Percentiles rank a stretch among this genome's conserved stretches.
Conservation (phyloP, 768 basidiomycete species). For the Calocybe gangraenosa region DNA sequence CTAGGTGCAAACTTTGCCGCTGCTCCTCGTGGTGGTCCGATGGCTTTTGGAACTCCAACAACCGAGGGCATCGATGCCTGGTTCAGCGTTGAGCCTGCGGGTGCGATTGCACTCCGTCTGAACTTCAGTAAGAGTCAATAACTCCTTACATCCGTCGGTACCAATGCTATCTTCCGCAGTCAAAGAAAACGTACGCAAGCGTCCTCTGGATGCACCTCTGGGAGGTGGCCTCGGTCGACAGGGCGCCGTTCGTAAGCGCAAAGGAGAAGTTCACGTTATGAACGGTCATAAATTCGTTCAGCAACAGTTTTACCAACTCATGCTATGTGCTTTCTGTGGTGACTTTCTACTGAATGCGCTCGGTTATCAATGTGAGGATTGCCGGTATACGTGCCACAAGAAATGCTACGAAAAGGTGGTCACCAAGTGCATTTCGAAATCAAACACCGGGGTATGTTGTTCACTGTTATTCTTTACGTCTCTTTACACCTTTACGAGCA, state of each 20-base stretch:
- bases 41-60: constrained; percentile 31
- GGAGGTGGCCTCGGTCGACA: constrained; percentile 95
- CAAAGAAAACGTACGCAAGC: constrained; percentile 96
- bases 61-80: constrained; percentile 91
- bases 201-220: constrained; percentile 82
- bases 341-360: constrained; percentile 96
- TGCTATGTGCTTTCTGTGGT: constrained; percentile 96
- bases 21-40: constrained; percentile 33
- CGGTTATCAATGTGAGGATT: constrained; percentile 99
- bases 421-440: constrained; percentile 98
- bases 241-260: constrained; percentile 96
- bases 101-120: constrained; percentile 79
- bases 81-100: constrained; percentile 98
- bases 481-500: constrained; percentile 23
- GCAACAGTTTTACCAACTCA: constrained; percentile 96
- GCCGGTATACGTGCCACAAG: constrained; percentile 98
- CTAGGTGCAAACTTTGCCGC: constrained; percentile 45
- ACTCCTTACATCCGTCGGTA: constrained; percentile 10
- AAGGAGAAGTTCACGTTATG: constrained; percentile 98
- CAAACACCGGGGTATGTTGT: constrained; percentile 79
- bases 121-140: constrained; percentile 78
- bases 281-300: constrained; percentile 99
- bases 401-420: constrained; percentile 99
- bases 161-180: constrained; percentile 43
- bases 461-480: not conserved